Percentiles rank a stretch among this genome's conserved stretches.
These are phyloP conservation scores for Saprolegnia parasitica DNA, from an alignment of 352 stramenopile species.

Conservation along the genomic window DNA sequence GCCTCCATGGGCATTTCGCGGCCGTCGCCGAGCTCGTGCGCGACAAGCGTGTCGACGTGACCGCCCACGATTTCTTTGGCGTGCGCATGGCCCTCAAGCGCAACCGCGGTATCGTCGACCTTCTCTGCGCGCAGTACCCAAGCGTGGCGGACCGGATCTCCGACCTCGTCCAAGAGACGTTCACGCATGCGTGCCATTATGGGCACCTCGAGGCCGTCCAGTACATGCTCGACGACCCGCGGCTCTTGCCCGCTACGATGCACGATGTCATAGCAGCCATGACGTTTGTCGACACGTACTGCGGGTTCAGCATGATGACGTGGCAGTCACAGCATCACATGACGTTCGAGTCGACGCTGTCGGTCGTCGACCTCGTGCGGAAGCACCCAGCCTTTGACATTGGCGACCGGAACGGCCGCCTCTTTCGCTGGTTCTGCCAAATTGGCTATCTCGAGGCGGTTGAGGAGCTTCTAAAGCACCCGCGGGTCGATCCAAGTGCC, in stretches of 20 bases:
- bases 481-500: slow-evolving; percentile 3
- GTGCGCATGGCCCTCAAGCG: slow-evolving; percentile 5
- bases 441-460: not conserved
- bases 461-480: not conserved
- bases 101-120: slow-evolving; percentile 1
- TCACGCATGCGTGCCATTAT: slow-evolving; percentile 9
- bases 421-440: slow-evolving; percentile 2
- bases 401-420: not conserved
- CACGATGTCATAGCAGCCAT: not conserved
- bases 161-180: not conserved
- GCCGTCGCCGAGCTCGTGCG: not conserved
- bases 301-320: not conserved
- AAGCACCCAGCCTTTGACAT: not conserved
- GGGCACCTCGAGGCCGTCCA: not conserved
- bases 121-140: not conserved
- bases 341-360: not conserved
- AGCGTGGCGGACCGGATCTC: not conserved
- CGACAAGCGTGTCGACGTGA: not conserved
- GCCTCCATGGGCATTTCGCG: not conserved
- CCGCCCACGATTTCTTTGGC: slow-evolving; percentile 1
- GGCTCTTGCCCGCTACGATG: not conserved
- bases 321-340: slow-evolving; percentile 8
- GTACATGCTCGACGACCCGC: slow-evolving; percentile 6
- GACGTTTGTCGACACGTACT: not conserved
- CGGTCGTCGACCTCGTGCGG: slow-evolving; percentile 6